Percentiles rank a stretch among this genome's conserved stretches.
These are phyloP conservation scores for Tuber calosporum DNA, from an alignment of 495 filamentous ascomycete genomes.

Conservation along the genomic window DNA sequence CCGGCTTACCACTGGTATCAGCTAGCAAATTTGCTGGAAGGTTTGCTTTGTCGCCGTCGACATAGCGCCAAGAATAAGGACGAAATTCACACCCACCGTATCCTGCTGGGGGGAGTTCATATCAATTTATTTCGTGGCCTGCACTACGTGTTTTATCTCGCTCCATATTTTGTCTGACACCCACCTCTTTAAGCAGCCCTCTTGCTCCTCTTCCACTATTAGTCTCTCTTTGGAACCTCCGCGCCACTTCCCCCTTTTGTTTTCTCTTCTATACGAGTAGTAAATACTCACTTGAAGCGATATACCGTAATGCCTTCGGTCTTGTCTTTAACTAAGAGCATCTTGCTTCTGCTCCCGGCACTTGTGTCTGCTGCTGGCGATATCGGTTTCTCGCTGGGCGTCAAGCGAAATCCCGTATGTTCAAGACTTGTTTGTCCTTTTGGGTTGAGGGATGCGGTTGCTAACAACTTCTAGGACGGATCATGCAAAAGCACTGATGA, in stretches of 20 bases:
- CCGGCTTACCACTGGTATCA: background rate
- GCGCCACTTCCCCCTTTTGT: background rate
- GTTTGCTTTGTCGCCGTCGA: background rate
- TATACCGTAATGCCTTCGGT: slow-evolving; percentile 44
- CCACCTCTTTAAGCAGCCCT: background rate
- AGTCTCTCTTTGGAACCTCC: background rate
- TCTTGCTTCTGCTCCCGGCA: slow-evolving; percentile 44
- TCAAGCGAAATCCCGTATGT: slow-evolving; percentile 44
- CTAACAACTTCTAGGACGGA: slow-evolving; percentile 42
- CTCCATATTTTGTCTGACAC: background rate
- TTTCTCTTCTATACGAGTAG: background rate
- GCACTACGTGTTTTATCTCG: background rate
- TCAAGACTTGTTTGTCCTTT: background rate
- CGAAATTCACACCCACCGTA: background rate
- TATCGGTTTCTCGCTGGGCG: slow-evolving; percentile 53
- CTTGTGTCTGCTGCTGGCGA: slow-evolving; percentile 46
- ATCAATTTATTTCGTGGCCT: too few species aligned
- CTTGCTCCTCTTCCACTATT: background rate
- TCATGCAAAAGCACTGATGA: slow-evolving; percentile 65
- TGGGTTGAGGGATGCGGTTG: background rate
- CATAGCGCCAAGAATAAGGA: slow-evolving; percentile 12
- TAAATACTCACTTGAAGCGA: slow-evolving; percentile 6
- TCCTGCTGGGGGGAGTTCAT: background rate
- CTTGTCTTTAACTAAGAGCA: slow-evolving; percentile 42
- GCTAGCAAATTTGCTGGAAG: background rate